Evolutionary conservation across 495 filamentous ascomycete genomes (phyloP).

Genomic region (Tetracladium setigerum): DNA sequence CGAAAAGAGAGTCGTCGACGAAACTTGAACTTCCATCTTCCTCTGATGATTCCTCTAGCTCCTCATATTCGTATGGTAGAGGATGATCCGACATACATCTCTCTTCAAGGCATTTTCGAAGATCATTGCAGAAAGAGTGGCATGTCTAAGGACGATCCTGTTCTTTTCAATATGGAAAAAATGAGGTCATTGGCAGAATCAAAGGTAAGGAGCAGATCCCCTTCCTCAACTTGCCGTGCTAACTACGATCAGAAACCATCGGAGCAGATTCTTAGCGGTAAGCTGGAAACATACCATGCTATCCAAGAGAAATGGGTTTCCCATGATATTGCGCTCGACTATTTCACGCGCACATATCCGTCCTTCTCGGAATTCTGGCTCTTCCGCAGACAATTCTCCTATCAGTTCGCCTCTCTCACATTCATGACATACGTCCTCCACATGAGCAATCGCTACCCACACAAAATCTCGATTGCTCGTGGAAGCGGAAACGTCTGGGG

Average conservation of each 20-base stretch:
- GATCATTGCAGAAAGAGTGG: conserved; percentile 84
- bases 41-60: conserved; percentile 87
- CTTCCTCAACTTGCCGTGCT: conserved; percentile 5
- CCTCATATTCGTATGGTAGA: conserved; percentile 90
- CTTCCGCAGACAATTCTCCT: conserved; percentile 92
- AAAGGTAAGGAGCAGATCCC: conserved; percentile 33
- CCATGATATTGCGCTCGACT: conserved; percentile 69
- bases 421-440: conserved; percentile 99
- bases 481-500: conserved; percentile 93
- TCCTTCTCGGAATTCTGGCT: conserved; percentile 94
- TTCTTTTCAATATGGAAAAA: conserved; percentile 91
- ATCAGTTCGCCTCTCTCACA: conserved; percentile 90
- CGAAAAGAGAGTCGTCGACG: conserved; percentile 90
- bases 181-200: conserved; percentile 66
- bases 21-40: conserved; percentile 92
- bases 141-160: conserved; percentile 88
- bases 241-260: conserved; percentile 41
- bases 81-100: conserved; percentile 91
- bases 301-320: conserved; percentile 91
- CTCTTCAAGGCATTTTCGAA: conserved; percentile 88
- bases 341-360: conserved; percentile 84
- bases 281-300: conserved; percentile 78
- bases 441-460: conserved; percentile 89
- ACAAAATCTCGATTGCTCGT: conserved; percentile 88
- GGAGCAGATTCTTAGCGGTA: conserved; percentile 60